Percentiles rank a stretch among this genome's conserved stretches.
These are phyloP conservation scores for Nicotiana rustica DNA, from an alignment of 305 asterid genomes.

Conservation along the genomic window DNA sequence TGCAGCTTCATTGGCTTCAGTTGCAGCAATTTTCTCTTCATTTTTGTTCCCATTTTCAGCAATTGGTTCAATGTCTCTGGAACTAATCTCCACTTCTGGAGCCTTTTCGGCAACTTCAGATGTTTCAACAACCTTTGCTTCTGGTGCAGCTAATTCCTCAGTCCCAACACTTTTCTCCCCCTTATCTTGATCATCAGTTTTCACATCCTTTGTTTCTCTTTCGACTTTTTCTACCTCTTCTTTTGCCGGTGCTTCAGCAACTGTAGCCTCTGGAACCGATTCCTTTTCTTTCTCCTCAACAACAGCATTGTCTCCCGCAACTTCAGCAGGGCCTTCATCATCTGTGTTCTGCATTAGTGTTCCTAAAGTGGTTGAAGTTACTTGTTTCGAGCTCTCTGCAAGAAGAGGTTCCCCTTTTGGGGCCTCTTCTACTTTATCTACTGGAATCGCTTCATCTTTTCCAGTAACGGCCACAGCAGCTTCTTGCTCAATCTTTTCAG, in stretches of 20 bases:
- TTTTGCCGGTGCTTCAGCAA: conserved; percentile 31
- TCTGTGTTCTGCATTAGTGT: conserved; percentile 27
- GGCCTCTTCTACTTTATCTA: conserved; percentile 37
- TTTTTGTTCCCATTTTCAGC: conserved; percentile 35
- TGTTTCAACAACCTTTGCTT: conserved; percentile 42
- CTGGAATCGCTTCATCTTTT: conserved; percentile 37
- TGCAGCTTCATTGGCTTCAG: conserved; percentile 38
- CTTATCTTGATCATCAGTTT: conserved; percentile 32
- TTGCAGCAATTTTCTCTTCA: conserved; percentile 28
- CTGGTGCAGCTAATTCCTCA: conserved; percentile 44
- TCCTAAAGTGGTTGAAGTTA: conserved; percentile 16
- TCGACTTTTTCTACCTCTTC: conserved; percentile 38
- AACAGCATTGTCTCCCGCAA: conserved; percentile 26
- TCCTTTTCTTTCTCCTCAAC: conserved; percentile 37
- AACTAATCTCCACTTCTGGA: conserved; percentile 41
- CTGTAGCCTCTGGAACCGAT: conserved; percentile 29
- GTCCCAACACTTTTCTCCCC: conserved; percentile 46
- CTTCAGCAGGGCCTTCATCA: conserved; percentile 29
- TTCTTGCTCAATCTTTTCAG: conserved; percentile 38
- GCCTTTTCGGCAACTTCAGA: conserved; percentile 38
- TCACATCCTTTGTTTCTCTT: conserved; percentile 31
- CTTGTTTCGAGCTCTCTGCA: conserved; percentile 22
- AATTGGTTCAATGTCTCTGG: conserved; percentile 34
- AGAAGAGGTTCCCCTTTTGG: conserved; percentile 13
- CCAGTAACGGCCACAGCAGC: conserved; percentile 38